Conservation (phyloP, 2,329 filamentous ascomycete species). For the Calonectria naviculata region DNA sequence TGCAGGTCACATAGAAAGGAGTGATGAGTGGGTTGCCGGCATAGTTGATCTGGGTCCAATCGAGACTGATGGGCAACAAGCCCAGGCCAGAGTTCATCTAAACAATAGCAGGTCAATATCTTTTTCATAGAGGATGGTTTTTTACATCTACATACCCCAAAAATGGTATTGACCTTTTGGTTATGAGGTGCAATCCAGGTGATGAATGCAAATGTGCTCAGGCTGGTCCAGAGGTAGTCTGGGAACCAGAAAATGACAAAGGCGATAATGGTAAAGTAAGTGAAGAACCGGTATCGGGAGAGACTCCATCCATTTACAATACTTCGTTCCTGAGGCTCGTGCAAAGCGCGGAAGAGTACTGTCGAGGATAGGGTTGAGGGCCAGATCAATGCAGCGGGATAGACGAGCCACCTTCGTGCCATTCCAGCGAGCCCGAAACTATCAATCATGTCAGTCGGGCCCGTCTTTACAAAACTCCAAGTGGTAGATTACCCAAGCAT, state of each 20-base stretch:
- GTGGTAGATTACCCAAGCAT: conserved; percentile 12
- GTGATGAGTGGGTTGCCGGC: conserved; percentile 9
- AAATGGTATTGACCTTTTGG: conserved; percentile 19
- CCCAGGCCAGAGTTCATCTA: conserved; percentile 24
- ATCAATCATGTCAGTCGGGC: neutral
- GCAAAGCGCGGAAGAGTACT: conserved; percentile 18
- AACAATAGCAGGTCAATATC: neutral
- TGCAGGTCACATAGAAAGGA: conserved; percentile 19
- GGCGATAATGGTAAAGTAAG: conserved; percentile 6
- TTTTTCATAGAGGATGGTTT: rapidly evolving
- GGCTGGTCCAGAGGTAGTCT: conserved; percentile 20
- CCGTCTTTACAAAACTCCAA: rapidly evolving
- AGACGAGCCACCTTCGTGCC: conserved; percentile 17
- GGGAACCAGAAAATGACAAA: conserved; percentile 24
- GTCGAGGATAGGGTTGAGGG: conserved; percentile 17
- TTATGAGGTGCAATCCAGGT: conserved; percentile 23
- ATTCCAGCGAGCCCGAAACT: conserved; percentile 22
- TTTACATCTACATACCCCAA: neutral
- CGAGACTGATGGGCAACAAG: conserved; percentile 10
- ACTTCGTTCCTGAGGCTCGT: conserved; percentile 10
- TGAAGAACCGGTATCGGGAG: conserved; percentile 15
- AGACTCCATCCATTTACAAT: conserved; percentile 9
- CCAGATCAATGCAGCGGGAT: conserved; percentile 19
- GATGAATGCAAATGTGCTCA: conserved; percentile 16
- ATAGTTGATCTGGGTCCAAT: conserved; percentile 25